Conservation (phyloP, 257 asterid species). For the Penstemon davidsonii region DNA sequence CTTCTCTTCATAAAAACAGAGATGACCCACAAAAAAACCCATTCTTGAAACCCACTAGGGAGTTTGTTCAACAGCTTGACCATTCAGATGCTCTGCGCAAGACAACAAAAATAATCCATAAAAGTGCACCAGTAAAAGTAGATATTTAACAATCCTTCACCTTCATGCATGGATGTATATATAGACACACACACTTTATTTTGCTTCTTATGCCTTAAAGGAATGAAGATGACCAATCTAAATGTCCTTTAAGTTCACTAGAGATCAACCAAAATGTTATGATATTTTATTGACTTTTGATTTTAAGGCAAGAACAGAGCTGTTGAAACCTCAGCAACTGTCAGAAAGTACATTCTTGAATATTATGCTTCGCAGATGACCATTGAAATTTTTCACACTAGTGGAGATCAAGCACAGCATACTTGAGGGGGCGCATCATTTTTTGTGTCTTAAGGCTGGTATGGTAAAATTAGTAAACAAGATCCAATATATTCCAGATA, state of each 20-base stretch:
- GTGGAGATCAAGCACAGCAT: too few species aligned
- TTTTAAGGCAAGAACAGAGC: too few species aligned
- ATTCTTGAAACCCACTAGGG: constrained; percentile 47
- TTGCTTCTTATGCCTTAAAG: too few species aligned
- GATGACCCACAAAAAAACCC: constrained; percentile 86
- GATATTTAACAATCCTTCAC: neutral
- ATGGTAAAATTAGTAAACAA: neutral
- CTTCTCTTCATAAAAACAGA: constrained; percentile 72
- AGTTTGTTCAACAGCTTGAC: constrained; percentile 42
- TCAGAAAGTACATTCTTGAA: neutral
- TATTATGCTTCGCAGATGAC: neutral
- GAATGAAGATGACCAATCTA: neutral
- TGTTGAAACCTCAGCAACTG: too few species aligned
- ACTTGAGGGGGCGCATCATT: too few species aligned
- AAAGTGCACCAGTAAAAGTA: constrained; percentile 2
- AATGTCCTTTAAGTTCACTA: constrained; percentile 5
- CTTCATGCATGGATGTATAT: neutral
- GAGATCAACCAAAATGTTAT: neutral
- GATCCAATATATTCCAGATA: too few species aligned
- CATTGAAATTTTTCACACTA: too few species aligned
- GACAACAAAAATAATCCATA: constrained; percentile 23
- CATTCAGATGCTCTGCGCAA: constrained; percentile 46
- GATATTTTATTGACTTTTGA: neutral
- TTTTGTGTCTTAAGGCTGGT: too few species aligned
- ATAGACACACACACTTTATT: too few species aligned